These are phyloP conservation scores for Penicillium paxilli DNA, from an alignment of 495 filamentous ascomycete genomes.

Conservation along the genomic window DNA sequence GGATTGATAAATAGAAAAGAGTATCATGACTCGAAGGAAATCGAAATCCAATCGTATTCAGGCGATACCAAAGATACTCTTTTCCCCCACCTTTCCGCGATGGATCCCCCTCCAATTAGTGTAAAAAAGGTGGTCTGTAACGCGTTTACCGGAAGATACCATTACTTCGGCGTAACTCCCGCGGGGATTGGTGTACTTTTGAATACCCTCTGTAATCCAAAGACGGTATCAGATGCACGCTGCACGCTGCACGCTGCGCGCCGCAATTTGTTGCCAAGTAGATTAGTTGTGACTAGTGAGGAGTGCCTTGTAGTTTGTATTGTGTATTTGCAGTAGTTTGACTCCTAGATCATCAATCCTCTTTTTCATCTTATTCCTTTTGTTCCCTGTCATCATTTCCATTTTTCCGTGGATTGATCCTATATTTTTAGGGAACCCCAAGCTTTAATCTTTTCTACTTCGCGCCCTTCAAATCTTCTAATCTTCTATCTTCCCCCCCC, in stretches of 20 bases:
- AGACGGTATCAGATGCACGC: not conserved
- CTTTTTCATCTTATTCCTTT: too few species aligned
- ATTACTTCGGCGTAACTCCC: too few species aligned
- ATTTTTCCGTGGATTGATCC: not conserved
- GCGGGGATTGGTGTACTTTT: not conserved
- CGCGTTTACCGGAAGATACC: too few species aligned
- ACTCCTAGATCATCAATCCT: too few species aligned
- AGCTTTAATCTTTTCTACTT: too few species aligned
- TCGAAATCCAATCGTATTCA: not conserved
- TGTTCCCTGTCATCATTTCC: not conserved
- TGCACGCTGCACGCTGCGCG: not conserved
- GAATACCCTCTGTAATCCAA: not conserved
- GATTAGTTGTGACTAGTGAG: too few species aligned
- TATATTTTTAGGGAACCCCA: too few species aligned
- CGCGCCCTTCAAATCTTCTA: not conserved
- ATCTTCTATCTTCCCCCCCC: not conserved
- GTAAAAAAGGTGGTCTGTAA: too few species aligned
- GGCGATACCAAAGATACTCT: not conserved
- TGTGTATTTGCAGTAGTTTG: not conserved
- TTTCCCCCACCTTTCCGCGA: not conserved
- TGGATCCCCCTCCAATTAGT: too few species aligned
- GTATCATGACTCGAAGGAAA: not conserved
- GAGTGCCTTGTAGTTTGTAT: too few species aligned
- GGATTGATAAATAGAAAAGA: not conserved
- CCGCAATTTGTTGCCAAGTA: too few species aligned